Evolutionary conservation across 2,329 filamentous ascomycete species (phyloP).

Genomic region (Cordyceps farinosa): DNA sequence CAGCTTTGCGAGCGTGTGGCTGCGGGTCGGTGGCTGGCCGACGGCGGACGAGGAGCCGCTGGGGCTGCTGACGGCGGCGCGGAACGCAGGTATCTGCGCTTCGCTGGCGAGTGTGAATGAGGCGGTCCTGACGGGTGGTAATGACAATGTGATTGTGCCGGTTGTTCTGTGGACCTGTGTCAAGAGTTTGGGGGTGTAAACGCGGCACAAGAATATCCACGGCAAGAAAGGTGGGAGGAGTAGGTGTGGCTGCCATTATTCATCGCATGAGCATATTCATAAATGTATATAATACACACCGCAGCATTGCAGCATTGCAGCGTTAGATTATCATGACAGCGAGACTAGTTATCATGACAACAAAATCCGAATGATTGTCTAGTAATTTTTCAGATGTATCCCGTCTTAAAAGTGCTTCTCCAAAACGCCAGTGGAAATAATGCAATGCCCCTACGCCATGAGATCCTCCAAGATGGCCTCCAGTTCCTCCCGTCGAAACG

Average conservation of each 20-base stretch:
- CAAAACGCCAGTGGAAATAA: neutral
- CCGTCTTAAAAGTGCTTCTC: neutral
- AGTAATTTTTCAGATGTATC: neutral
- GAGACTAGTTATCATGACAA: neutral
- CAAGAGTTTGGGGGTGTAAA: constrained; percentile 64
- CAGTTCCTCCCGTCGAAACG: constrained; percentile 82
- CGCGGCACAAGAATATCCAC: neutral
- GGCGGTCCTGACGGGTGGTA: constrained; percentile 91
- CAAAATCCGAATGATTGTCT: neutral
- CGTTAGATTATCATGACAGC: neutral
- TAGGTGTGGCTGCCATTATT: neutral
- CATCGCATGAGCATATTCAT: neutral
- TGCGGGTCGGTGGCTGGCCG: constrained; percentile 73
- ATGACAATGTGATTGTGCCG: constrained; percentile 97
- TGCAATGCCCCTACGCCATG: constrained; percentile 26
- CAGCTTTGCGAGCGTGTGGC: constrained; percentile 66
- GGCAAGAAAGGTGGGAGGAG: too few relatives aligned
- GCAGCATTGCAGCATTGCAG: neutral
- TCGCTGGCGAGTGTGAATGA: constrained; percentile 85
- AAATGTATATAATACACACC: neutral
- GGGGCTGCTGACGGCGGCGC: constrained; percentile 37
- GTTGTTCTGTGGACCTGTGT: constrained; percentile 91
- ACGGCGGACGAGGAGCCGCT: constrained; percentile 43
- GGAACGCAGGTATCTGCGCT: constrained; percentile 71
- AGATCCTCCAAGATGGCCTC: constrained; percentile 81